Base-by-base conservation (phyloP, 163 green algal species). In the Smithsoniella earleae region DNA sequence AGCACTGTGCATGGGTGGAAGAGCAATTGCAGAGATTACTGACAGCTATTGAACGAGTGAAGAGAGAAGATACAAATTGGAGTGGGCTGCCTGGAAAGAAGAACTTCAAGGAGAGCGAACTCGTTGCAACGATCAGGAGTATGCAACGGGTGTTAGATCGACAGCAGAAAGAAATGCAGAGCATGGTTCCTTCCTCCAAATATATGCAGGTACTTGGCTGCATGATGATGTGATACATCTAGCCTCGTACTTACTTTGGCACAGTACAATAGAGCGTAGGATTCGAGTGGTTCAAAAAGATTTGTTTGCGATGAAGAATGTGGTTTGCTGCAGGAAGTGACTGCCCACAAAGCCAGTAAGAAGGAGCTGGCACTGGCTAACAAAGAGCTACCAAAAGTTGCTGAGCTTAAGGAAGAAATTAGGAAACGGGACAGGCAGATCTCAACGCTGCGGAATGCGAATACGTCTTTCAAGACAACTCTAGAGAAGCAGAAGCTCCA, bases 181-280 rank as follows among this genome's bases (percentile, higher is more conserved):
- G 34, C 34, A 69, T 69, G 58, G 58, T 69, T 37, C 58, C 58
- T 28, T 36, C 58, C 31, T 69, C 58, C n/a, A 69, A 69, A 34
- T 69, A 69, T 43, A 69, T 69, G 58, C 58, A 69, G 58, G 58
- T 43, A 34, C 40, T 49, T n/a, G n/a, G n/a, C n/a, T n/a, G n/a
- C n/a, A n/a, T n/a, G n/a, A n/a, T n/a, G n/a, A n/a, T n/a, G n/a
- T n/a, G n/a, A n/a, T n/a, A n/a, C n/a, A n/a, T n/a, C n/a, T n/a
- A n/a, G n/a, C n/a, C n/a, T n/a, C n/a, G n/a, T n/a, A n/a, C n/a
- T n/a, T n/a, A n/a, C n/a, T n/a, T n/a, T n/a, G n/a, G n/a, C n/a
- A n/a, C n/a, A n/a, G n/a, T n/a, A n/a, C n/a, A n/a, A n/a, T n/a
- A n/a, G n/a, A n/a, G n/a, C n/a, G n/a, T n/a, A n/a, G n/a, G n/a